Evolutionary conservation across 257 asterid species (phyloP), one percentile per base, ranked within the genome.

Genomic region (Solanum ossicruentum): DNA sequence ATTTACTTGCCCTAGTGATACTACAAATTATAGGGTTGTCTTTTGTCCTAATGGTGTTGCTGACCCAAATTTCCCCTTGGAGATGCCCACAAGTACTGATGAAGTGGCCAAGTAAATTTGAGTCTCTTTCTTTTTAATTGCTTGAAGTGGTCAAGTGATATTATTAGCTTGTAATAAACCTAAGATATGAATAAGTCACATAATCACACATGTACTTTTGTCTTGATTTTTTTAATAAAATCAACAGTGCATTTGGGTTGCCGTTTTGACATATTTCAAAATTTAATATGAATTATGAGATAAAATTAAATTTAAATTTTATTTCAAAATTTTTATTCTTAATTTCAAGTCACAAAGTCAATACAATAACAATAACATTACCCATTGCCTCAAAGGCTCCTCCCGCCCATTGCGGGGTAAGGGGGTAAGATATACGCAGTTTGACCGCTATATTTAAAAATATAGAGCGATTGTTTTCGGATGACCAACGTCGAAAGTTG

Each of bases 21-120:
- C 71, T 56, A 89, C 92, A 1, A 88, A 73, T 70, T 92, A 91
- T 85, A 85, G 90, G 80, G 92, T 92, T 12, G 90, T 88, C 6
- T 92, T 92, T 73, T 92, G 95, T 43, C 95, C 95, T 58, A 90
- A 86, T 20, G 36, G 47, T 47, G 39, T 18, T 57, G 10, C 51
- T 84, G 41, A 11, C 61, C 63, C 82, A 23, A 51, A 77, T 77
- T 77, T 77, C 26, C 82, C 61, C 45, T 49, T 77, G 82, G 82
- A 77, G 9, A 77, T 49, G 61, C 63, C 47, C 4, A 5, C 10
- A 23, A 51, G 63, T 77, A 36, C 41, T 4, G 61, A 51, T 51
- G 82, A 21, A 23, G 82, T 51, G 63, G 82, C 82, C 15, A 77
- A 77, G 63, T 77, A 51, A 23, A 67, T 1, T 67, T 32, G 75